Conservation (phyloP, 1,139 yeast species). For the Candida buenavistaensis region DNA sequence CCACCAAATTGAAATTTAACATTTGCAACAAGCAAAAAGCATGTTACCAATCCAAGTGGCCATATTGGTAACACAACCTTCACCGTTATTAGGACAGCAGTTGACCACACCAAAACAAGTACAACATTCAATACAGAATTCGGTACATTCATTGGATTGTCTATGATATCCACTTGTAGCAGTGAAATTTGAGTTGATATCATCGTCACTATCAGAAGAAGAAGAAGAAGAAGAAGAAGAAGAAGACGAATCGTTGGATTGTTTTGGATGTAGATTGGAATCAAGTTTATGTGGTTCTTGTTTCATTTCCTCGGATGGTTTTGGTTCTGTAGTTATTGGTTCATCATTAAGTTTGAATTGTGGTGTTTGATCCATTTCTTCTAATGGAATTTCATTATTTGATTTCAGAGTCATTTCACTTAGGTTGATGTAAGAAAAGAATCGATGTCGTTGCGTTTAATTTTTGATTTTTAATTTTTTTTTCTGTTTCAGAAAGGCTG, state of each 20-base stretch:
- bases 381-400: constrained; percentile 5
- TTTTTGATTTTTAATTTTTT: no score
- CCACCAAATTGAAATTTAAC: no score
- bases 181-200: constrained; percentile 9
- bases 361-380: constrained; percentile 6
- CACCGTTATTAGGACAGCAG: constrained; percentile 45
- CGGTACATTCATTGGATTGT: constrained; percentile 43
- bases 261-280: constrained; percentile 1
- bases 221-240: constrained; percentile 6
- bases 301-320: constrained; percentile 15
- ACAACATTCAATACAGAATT: constrained; percentile 40
- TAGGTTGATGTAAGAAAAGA: no score
- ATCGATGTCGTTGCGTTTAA: no score
- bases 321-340: constrained; percentile 17
- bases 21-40: constrained; percentile 37
- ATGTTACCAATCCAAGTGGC: constrained; percentile 43
- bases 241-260: constrained; percentile 3
- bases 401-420: constrained; percentile 3
- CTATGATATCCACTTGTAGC: constrained; percentile 35
- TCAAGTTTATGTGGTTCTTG: constrained; percentile 2
- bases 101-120: constrained; percentile 45
- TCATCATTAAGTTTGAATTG: constrained; percentile 3
- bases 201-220: constrained; percentile 4
- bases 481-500: no score
- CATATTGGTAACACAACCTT: constrained; percentile 38